Percentiles rank a stretch among this genome's conserved stretches.
Evolutionary conservation across 306 rosid genomes (phyloP).

Genomic region (Vigna hirtella): DNA sequence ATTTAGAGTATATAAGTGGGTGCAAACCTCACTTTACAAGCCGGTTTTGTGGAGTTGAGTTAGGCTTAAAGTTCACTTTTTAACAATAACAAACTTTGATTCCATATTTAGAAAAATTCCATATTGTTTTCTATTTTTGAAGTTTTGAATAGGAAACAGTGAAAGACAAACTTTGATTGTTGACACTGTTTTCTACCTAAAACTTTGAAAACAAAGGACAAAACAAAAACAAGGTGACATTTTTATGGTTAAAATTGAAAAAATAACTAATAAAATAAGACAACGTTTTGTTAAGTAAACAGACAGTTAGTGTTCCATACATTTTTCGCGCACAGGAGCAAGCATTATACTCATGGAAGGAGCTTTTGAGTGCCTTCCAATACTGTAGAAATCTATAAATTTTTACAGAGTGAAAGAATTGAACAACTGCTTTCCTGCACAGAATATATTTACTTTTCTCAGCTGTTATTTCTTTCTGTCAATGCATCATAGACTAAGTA

Average conservation of each 20-base stretch:
- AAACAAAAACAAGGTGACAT: background rate
- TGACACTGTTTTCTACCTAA: background rate
- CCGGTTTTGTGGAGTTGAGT: no score
- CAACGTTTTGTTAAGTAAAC: background rate
- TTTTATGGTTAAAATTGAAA: background rate
- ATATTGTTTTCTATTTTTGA: background rate
- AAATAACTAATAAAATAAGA: background rate
- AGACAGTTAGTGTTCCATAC: background rate
- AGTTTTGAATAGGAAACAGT: background rate
- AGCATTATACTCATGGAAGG: conserved; percentile 3
- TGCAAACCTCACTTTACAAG: no score
- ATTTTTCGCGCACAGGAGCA: background rate
- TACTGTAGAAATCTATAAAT: conserved; percentile 3
- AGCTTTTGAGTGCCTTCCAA: background rate
- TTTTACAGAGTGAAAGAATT: conserved; percentile 16
- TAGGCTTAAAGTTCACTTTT: no score
- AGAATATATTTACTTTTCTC: background rate
- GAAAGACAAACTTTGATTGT: background rate
- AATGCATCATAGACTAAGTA: conserved; percentile 4
- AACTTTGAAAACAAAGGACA: background rate
- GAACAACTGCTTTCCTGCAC: conserved; percentile 4
- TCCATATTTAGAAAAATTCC: background rate
- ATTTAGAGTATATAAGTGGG: no score
- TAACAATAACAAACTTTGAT: background rate
- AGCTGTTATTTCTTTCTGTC: conserved; percentile 7